Conservation (phyloP, 805 yeast species). For the Saturnispora besseyi region DNA sequence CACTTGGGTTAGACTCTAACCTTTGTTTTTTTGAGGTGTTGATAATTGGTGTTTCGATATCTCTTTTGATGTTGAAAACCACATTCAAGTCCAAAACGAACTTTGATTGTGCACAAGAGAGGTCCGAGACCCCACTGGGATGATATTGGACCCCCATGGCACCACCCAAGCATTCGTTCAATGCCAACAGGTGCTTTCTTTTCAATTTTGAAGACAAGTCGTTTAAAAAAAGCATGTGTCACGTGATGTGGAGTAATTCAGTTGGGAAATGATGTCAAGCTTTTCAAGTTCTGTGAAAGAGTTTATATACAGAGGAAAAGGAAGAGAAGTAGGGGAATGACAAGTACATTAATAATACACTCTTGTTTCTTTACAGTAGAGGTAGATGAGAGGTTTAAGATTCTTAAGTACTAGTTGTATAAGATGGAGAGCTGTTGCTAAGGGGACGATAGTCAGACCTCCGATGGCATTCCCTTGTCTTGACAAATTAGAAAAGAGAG, state of each 20-base stretch:
- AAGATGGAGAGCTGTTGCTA: constrained; percentile 1
- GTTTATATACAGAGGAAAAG: not conserved
- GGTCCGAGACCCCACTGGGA: not conserved
- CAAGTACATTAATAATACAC: not conserved
- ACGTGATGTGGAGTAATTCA: not conserved
- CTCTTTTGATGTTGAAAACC: not conserved
- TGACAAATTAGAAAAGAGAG: constrained; percentile 60
- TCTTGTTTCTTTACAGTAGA: not conserved
- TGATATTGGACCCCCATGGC: not conserved
- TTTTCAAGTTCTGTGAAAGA: not conserved
- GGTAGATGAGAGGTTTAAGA: not conserved
- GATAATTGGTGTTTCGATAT: not conserved
- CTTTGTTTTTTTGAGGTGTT: not conserved
- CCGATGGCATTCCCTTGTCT: constrained; percentile 77
- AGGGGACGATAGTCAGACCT: constrained; percentile 18
- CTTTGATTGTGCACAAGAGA: not conserved
- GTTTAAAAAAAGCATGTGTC: not conserved
- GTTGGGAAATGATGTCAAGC: not conserved
- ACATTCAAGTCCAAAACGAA: not conserved
- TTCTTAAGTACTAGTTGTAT: not conserved
- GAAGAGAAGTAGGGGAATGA: not conserved
- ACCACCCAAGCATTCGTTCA: not conserved
- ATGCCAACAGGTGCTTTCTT: not conserved
- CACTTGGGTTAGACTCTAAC: not conserved
- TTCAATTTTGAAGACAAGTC: not conserved